Conservation (phyloP, 768 basidiomycete genomes). For the Termitomyces eurrhizus region DNA sequence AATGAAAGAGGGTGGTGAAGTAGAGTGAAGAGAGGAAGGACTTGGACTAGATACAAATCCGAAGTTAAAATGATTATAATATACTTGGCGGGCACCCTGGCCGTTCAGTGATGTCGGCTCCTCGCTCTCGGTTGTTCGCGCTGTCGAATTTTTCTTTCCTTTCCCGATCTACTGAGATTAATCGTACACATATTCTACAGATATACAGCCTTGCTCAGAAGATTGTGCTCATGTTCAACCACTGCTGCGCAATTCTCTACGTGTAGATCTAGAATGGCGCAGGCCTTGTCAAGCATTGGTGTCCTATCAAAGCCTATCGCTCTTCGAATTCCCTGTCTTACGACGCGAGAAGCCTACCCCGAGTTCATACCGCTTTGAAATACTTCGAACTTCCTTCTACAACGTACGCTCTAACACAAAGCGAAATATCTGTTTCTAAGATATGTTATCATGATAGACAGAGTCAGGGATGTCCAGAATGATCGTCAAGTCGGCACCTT, state of each 20-base stretch:
- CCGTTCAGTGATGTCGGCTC: neutral
- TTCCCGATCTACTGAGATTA: neutral
- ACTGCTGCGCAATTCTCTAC: neutral
- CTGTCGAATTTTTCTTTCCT: neutral
- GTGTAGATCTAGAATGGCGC: neutral
- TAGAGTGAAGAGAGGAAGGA: neutral
- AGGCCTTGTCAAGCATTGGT: neutral
- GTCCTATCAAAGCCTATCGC: neutral
- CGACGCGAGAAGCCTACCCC: neutral
- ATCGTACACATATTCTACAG: neutral
- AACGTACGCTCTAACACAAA: neutral
- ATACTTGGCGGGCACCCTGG: neutral
- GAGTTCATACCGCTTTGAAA: neutral
- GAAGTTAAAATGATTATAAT: slow-evolving; percentile 2
- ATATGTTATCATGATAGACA: neutral
- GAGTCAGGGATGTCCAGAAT: neutral
- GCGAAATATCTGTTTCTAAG: neutral
- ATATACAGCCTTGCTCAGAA: neutral
- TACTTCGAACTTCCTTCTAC: neutral
- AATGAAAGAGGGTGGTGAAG: slow-evolving; percentile 7
- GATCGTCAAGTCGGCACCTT: neutral
- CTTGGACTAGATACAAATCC: neutral
- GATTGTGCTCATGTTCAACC: neutral
- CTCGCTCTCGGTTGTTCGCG: neutral
- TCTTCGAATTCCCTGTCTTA: neutral